Conservation (phyloP, 306 rosid species). For the Fragaria vesca region DNA sequence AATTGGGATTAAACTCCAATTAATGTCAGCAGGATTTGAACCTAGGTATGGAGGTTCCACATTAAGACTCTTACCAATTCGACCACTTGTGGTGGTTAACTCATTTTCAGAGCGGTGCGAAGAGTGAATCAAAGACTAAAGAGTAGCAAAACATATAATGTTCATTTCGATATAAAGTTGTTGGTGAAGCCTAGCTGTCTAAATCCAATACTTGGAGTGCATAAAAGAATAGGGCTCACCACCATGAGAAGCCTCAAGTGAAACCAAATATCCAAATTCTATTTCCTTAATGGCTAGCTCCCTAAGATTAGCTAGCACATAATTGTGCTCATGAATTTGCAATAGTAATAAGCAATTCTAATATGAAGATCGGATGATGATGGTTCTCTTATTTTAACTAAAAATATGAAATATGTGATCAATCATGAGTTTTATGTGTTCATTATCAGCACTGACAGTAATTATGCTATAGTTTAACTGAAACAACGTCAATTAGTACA, state of each 20-base stretch:
- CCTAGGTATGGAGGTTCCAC: no score
- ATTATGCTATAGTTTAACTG: conserved; percentile 55
- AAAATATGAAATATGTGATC: background rate
- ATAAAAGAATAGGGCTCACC: background rate
- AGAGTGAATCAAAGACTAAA: no score
- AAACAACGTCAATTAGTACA: conserved; percentile 36
- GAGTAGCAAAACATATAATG: no score
- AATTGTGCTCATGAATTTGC: background rate
- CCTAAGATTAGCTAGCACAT: background rate
- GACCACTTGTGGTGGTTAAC: no score
- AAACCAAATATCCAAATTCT: no score
- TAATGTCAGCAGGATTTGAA: no score
- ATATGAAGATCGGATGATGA: background rate
- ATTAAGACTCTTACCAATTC: no score
- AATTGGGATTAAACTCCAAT: no score
- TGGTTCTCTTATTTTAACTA: no score
- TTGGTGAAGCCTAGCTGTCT: background rate
- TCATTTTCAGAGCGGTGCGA: no score
- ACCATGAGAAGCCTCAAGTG: background rate
- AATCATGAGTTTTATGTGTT: conserved; percentile 17
- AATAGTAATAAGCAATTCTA: background rate
- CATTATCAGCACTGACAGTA: conserved; percentile 9
- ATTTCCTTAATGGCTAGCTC: no score
- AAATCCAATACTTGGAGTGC: background rate
- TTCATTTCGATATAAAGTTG: no score